A percentile compares a stretch with the other conserved stretches of the same genome.
These are phyloP conservation scores for Rhodotorula sp. DNA, from an alignment of 1,284 basidiomycete species.

Conservation along the genomic window DNA sequence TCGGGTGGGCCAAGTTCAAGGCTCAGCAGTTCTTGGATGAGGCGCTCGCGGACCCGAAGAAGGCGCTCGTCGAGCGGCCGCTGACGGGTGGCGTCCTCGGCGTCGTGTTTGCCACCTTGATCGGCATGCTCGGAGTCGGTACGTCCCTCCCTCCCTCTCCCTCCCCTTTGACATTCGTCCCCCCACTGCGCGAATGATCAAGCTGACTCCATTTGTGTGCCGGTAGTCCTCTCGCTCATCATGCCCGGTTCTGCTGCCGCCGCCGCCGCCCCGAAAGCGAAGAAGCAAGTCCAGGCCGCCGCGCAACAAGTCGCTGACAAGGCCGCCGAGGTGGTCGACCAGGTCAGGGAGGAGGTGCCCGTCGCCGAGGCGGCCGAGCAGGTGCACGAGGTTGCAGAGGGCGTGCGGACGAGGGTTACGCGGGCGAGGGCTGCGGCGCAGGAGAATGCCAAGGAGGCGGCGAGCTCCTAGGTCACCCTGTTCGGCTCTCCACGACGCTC, in stretches of 20 bases:
- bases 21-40: slow-evolving; percentile 69
- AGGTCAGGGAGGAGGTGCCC: slow-evolving; percentile 35
- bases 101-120: slow-evolving; percentile 69
- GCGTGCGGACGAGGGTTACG: slow-evolving; percentile 8
- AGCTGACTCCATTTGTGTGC: background rate
- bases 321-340: slow-evolving; percentile 22
- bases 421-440: background rate
- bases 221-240: slow-evolving; percentile 34
- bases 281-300: background rate
- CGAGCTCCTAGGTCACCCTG: background rate
- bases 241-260: slow-evolving; percentile 23
- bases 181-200: background rate
- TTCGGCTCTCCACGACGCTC: too few species aligned
- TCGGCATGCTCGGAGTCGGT: slow-evolving; percentile 72
- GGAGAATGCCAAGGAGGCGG: background rate
- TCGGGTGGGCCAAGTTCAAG: slow-evolving; percentile 74
- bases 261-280: slow-evolving; percentile 6
- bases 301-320: slow-evolving; percentile 7
- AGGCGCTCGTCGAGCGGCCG: slow-evolving; percentile 75
- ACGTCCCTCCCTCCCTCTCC: slow-evolving; percentile 2
- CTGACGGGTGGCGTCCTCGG: slow-evolving; percentile 76
- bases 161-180: background rate
- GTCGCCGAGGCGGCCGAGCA: slow-evolving; percentile 22
- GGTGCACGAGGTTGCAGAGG: slow-evolving; percentile 19
- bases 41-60: slow-evolving; percentile 68